Evolutionary conservation across 192 early-diverging fungal genomes (phyloP).

Genomic region (Coemansia sp.): DNA sequence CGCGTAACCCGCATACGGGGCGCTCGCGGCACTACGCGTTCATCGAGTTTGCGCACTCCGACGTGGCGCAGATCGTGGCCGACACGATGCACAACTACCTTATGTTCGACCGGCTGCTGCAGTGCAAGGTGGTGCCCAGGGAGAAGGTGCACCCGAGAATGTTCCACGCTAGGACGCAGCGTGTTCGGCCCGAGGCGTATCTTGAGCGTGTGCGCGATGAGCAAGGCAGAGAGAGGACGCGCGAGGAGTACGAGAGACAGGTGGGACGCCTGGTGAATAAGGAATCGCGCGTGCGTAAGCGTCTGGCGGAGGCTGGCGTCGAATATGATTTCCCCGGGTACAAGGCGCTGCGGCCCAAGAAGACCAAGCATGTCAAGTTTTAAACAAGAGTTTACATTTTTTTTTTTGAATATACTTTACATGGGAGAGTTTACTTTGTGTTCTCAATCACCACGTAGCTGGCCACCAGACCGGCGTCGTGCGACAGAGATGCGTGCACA

Average conservation of each 20-base stretch:
- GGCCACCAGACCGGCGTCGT: slow-evolving; percentile 23
- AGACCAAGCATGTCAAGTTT: slow-evolving; percentile 48
- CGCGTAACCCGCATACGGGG: slow-evolving; percentile 91
- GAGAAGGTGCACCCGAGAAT: slow-evolving; percentile 71
- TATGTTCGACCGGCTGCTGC: slow-evolving; percentile 73
- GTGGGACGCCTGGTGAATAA: slow-evolving; percentile 53
- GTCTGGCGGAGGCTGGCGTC: slow-evolving; percentile 68
- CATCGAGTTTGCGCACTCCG: slow-evolving; percentile 78
- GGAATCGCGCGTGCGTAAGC: slow-evolving; percentile 62
- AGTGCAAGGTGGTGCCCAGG: slow-evolving; percentile 70
- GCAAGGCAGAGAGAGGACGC: slow-evolving; percentile 64
- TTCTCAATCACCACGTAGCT: slow-evolving; percentile 31
- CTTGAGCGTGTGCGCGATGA: not conserved
- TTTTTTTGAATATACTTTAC: not conserved
- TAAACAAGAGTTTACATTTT: too few relatives aligned
- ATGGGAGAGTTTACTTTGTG: not conserved
- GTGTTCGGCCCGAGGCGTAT: slow-evolving; percentile 53
- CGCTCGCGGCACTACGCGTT: slow-evolving; percentile 91
- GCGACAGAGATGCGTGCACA: slow-evolving; percentile 36
- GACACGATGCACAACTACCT: slow-evolving; percentile 97
- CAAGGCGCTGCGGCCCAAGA: slow-evolving; percentile 28
- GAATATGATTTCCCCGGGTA: slow-evolving; percentile 90
- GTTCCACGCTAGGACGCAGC: slow-evolving; percentile 53
- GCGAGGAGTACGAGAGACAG: slow-evolving; percentile 45
- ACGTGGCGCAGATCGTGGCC: slow-evolving; percentile 87